Percentiles rank a stretch among this genome's conserved stretches.
These are phyloP conservation scores for Schoenoplectus triqueter DNA, from an alignment of 202 grass and related monocot genomes.

Conservation along the genomic window DNA sequence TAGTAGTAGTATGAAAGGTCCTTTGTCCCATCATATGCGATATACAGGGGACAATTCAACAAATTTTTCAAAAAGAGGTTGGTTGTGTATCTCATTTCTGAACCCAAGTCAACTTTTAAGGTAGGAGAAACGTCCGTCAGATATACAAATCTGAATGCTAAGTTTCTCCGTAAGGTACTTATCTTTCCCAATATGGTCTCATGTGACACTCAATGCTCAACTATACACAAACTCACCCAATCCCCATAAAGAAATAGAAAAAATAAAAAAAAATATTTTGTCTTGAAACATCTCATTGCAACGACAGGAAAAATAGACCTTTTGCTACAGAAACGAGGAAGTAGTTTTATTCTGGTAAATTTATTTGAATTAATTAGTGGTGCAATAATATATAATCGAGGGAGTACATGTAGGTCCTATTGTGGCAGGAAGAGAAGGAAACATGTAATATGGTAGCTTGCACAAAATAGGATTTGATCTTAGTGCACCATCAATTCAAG, in stretches of 20 bases:
- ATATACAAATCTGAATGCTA: constrained; percentile 30
- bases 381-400: background rate
- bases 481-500: constrained; percentile 4
- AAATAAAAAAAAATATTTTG: background rate
- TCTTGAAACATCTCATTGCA: background rate
- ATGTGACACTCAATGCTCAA: background rate
- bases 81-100: constrained; percentile 38
- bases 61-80: constrained; percentile 37
- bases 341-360: background rate
- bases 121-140: constrained; percentile 32
- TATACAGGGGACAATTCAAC: constrained; percentile 34
- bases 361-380: background rate
- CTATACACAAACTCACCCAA: background rate
- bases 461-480: background rate
- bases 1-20: constrained; percentile 12
- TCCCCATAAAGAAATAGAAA: background rate
- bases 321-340: background rate
- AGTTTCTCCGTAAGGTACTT: background rate
- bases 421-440: background rate
- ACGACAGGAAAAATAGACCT: background rate
- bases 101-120: constrained; percentile 18
- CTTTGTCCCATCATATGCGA: constrained; percentile 30
- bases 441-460: background rate
- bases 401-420: background rate
- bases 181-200: constrained; percentile 17